phyloP scores from a whole-genome alignment of 2,329 filamentous ascomycete genomes.

The Macrophomina pseudophaseolina region DNA sequence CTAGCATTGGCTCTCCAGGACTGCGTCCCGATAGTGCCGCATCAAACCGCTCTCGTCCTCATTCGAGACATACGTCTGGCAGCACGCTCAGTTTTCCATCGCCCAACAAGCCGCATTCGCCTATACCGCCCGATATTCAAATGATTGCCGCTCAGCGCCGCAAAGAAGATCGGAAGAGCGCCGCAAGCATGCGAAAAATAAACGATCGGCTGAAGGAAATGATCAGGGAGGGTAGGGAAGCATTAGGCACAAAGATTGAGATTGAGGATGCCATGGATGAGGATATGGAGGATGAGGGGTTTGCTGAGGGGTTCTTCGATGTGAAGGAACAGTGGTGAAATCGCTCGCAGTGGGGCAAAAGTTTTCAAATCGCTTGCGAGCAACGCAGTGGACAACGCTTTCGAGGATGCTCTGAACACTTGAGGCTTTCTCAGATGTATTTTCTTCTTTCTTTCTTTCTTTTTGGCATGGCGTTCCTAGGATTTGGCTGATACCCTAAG shows the following conservation, averaged over 20 bases:
- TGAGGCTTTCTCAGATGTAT: background rate
- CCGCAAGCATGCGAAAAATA: conserved; percentile 78
- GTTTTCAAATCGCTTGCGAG: conserved; percentile 14
- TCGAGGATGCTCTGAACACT: background rate
- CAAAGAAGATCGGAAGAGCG: conserved; percentile 76
- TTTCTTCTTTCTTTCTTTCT: background rate
- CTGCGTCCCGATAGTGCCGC: conserved; percentile 18
- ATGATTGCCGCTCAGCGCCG: conserved; percentile 73
- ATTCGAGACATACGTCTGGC: conserved; percentile 15
- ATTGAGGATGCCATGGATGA: conserved; percentile 39
- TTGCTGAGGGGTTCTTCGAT: conserved; percentile 32
- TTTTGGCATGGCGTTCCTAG: conserved; percentile 15
- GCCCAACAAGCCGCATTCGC: conserved; percentile 35
- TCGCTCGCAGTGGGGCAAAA: background rate
- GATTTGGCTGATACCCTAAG: conserved; percentile 25
- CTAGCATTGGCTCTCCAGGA: conserved; percentile 28
- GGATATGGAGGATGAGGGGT: conserved; percentile 38
- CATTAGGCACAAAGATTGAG: conserved; percentile 64
- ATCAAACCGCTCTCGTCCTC: conserved; percentile 9
- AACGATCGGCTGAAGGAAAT: conserved; percentile 81
- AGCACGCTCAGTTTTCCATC: conserved; percentile 22
- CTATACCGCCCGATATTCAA: conserved; percentile 68
- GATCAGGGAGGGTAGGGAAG: conserved; percentile 87
- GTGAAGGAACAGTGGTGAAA: conserved; percentile 24
- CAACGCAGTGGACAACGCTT: background rate